Conservation (phyloP, 257 asterid genomes). For the Solanum piurae region DNA sequence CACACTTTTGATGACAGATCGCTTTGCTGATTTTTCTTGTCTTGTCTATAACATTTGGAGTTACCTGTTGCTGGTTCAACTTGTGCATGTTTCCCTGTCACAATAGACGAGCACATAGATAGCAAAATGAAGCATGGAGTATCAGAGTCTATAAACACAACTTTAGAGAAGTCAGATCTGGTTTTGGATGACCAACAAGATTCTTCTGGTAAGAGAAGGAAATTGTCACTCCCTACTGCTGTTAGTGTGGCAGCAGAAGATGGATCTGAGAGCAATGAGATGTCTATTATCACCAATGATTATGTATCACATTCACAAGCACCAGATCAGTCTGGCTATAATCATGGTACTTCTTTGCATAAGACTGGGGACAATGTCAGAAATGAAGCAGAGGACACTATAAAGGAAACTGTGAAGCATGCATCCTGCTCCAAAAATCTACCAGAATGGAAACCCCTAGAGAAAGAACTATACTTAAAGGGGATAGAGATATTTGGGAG, state of each 20-base stretch:
- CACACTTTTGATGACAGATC: neutral
- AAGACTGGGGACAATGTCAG: slow-evolving; percentile 10
- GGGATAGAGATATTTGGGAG: slow-evolving; percentile 93
- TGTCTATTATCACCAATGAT: slow-evolving; percentile 16
- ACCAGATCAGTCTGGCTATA: slow-evolving; percentile 7
- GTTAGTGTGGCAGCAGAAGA: slow-evolving; percentile 7
- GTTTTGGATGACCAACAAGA: slow-evolving; percentile 25
- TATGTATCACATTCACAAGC: slow-evolving; percentile 14
- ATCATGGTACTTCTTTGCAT: slow-evolving; percentile 10
- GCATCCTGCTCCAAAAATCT: slow-evolving; percentile 17
- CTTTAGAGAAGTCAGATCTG: slow-evolving; percentile 10
- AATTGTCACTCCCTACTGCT: slow-evolving; percentile 25
- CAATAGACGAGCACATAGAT: slow-evolving; percentile 30
- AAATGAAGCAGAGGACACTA: slow-evolving; percentile 22
- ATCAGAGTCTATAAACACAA: slow-evolving; percentile 20
- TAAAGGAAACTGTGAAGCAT: slow-evolving; percentile 22
- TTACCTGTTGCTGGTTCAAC: neutral
- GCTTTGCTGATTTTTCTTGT: neutral
- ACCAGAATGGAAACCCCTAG: slow-evolving; percentile 67
- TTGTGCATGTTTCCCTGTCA: neutral
- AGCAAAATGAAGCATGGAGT: slow-evolving; percentile 20
- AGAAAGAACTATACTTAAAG: slow-evolving; percentile 77
- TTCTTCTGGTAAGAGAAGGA: slow-evolving; percentile 37
- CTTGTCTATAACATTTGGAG: neutral
- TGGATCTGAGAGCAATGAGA: slow-evolving; percentile 25